Conservation (phyloP, 495 filamentous ascomycete genomes). For the Podospora conica region DNA sequence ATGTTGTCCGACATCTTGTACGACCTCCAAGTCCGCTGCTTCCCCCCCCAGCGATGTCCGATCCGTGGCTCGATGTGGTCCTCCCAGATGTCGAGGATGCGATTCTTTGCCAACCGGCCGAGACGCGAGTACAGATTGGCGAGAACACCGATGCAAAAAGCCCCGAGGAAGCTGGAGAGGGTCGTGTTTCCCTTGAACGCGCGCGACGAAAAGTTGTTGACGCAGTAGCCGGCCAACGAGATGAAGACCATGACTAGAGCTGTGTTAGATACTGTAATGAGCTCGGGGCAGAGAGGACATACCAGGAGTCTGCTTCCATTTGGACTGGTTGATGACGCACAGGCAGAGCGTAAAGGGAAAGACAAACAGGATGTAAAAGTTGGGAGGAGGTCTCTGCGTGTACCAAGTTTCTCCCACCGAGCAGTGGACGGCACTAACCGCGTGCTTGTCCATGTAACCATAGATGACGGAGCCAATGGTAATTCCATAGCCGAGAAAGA, state of each 20-base stretch:
- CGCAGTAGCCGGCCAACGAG: slow-evolving; percentile 76
- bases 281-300: slow-evolving; percentile 37
- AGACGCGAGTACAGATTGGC: slow-evolving; percentile 84
- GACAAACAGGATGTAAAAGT: slow-evolving; percentile 71
- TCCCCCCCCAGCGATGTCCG: slow-evolving; percentile 9
- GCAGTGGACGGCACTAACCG: slow-evolving; percentile 69
- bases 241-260: slow-evolving; percentile 63
- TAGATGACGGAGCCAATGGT: slow-evolving; percentile 90
- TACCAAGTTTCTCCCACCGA: slow-evolving; percentile 28
- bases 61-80: slow-evolving; percentile 19
- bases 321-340: slow-evolving; percentile 80
- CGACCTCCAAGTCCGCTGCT: slow-evolving; percentile 7
- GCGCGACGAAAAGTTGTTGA: slow-evolving; percentile 71
- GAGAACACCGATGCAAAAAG: slow-evolving; percentile 76
- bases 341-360: slow-evolving; percentile 75
- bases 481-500: slow-evolving; percentile 96
- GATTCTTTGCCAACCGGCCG: slow-evolving; percentile 39
- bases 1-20: slow-evolving; percentile 9
- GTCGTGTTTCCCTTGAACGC: slow-evolving; percentile 73
- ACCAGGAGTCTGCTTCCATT: slow-evolving; percentile 80
- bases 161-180: slow-evolving; percentile 76
- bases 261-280: background rate
- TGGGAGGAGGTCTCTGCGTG: slow-evolving; percentile 49
- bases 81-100: slow-evolving; percentile 28
- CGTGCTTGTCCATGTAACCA: slow-evolving; percentile 69